These are phyloP conservation scores for Stylonectria norvegica DNA, from an alignment of 2,329 filamentous ascomycete genomes.

Conservation along the genomic window DNA sequence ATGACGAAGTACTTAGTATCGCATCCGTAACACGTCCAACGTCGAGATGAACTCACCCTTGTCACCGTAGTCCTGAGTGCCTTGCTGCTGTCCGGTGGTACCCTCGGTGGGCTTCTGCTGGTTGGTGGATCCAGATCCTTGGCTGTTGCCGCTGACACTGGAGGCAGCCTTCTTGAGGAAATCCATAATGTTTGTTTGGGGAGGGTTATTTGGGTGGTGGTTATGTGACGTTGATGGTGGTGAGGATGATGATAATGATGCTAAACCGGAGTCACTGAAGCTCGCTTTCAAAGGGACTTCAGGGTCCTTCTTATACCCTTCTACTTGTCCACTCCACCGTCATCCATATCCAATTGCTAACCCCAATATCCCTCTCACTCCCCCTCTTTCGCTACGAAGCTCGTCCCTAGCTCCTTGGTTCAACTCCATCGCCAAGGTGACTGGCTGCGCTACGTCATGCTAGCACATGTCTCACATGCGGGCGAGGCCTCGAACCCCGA, in stretches of 20 bases:
- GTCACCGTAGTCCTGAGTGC: constrained; percentile 34
- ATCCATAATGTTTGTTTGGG: constrained; percentile 33
- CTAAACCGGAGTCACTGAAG: neutral
- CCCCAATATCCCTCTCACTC: constrained; percentile 9
- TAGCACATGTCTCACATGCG: constrained; percentile 14
- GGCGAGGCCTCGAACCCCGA: neutral
- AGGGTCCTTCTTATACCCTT: constrained; percentile 17
- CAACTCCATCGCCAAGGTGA: neutral
- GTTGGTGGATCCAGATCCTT: constrained; percentile 13
- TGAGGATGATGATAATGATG: neutral
- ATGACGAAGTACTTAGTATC: neutral
- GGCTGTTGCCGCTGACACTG: constrained; percentile 10
- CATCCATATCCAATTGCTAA: constrained; percentile 5
- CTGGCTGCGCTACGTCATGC: constrained; percentile 22
- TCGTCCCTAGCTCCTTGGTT: neutral
- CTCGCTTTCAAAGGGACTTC: no score
- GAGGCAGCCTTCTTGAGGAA: constrained; percentile 36
- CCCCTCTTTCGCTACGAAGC: no score
- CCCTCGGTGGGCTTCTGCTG: constrained; percentile 15
- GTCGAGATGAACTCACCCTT: constrained; percentile 31
- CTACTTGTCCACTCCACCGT: neutral
- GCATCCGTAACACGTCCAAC: neutral
- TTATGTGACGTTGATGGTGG: constrained; percentile 1
- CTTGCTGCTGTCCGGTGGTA: constrained; percentile 7
- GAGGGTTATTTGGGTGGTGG: neutral